Base-by-base conservation (phyloP, 225 moss, liverwort and hornwort species). In the Marchantia paleacea region DNA sequence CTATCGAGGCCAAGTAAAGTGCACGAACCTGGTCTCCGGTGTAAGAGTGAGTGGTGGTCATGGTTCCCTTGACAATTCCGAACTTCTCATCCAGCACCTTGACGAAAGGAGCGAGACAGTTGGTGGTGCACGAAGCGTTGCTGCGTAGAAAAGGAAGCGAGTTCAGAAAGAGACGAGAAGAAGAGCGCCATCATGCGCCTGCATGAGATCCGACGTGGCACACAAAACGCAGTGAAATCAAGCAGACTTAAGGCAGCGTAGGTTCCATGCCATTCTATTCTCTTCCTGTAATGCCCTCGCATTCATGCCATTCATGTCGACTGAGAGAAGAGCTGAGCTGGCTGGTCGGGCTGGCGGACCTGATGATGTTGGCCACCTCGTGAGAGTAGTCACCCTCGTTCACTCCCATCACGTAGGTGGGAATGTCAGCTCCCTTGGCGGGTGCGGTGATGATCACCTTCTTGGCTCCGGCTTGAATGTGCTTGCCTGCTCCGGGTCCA, bases 361-460 rank as follows among this genome's bases (percentile, higher is more conserved):
- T 88, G 81, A 88, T 77, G 57, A 89, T 89, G 76, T 84, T 87
- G 24, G 87, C 85, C 8, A 75, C 83, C 0, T 82, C 83, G 68
- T 85, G 83, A 1, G 14, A 39, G 73, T 89, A 89, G 31, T 71
- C 74, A 39, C 76, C 81, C 78, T 87, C 85, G 75, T 89, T 89
- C 74, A 89, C 89, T 77, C 89, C 89, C 8, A 89, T 16, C 22
- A 89, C 89, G 61, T 89, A 89, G 8, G 89, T 89, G 10, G 89
- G 89, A 39, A 89, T 87, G 72, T 88, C 88, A 20, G 87, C 78
- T 31, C 89, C 89, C 78, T 89, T 89, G 0, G 84, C 89, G 14
- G 89, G 89, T 9, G 89, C 89, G 31, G 89, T 89, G 75, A 89
- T 89, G 30, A 89, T 82, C 18, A 89, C 89, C 83, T 89, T 89